A percentile compares a stretch with the other conserved stretches of the same genome.
Evolutionary conservation across 163 green algal species (phyloP).

Genomic region (Coccomyxa subellipsoidea): DNA sequence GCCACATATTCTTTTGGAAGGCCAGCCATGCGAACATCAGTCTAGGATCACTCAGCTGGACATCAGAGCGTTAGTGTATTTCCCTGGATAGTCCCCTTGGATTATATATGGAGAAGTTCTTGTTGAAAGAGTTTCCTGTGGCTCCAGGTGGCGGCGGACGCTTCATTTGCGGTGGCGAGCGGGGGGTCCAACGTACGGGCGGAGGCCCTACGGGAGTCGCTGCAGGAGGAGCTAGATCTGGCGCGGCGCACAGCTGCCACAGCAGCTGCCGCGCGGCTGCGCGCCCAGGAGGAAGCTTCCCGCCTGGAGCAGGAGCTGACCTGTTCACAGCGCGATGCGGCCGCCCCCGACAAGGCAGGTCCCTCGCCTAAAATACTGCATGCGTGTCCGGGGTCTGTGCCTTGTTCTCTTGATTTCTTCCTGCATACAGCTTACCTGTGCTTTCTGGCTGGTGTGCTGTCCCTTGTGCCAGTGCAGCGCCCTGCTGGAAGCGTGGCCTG

Average conservation of each 20-base stretch:
- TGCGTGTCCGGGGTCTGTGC: too few species aligned
- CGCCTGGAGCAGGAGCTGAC: not conserved
- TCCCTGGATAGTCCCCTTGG: too few species aligned
- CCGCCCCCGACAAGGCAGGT: not conserved
- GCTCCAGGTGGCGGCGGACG: not conserved
- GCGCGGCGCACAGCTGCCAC: not conserved
- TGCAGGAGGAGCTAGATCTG: not conserved
- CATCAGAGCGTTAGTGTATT: too few species aligned
- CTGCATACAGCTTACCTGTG: not conserved
- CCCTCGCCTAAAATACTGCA: not conserved
- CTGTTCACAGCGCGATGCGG: not conserved
- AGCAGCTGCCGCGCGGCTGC: not conserved
- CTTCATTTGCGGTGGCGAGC: not conserved
- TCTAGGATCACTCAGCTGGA: too few species aligned
- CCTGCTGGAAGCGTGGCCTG: too few species aligned
- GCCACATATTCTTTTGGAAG: not conserved
- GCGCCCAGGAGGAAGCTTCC: not conserved
- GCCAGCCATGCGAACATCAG: not conserved
- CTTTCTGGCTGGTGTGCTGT: not conserved
- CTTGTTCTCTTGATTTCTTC: too few species aligned
- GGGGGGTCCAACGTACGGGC: not conserved
- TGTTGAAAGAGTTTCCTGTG: too few species aligned
- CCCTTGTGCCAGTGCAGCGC: not conserved
- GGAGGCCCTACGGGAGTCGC: constrained; percentile 3
- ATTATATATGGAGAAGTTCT: too few species aligned